A percentile compares a stretch with the other conserved stretches of the same genome.
These are phyloP conservation scores for Aspergillus felis DNA, from an alignment of 2,329 filamentous ascomycete species.

Conservation along the genomic window DNA sequence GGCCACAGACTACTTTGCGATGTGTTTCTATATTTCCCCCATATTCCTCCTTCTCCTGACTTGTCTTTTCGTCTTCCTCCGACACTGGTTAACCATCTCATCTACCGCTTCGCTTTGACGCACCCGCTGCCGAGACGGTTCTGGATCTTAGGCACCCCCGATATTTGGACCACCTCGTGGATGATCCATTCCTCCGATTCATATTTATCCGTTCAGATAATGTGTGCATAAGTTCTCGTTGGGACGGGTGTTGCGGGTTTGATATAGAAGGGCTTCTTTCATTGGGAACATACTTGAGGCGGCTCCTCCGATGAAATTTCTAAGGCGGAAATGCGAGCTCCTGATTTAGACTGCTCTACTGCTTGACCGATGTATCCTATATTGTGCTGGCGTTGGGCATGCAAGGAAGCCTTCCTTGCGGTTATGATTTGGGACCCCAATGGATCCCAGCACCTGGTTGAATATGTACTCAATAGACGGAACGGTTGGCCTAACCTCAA, in stretches of 20 bases:
- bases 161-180: background rate
- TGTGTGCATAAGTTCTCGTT: conserved; percentile 4
- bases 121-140: background rate
- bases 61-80: conserved; percentile 4
- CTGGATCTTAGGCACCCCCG: background rate
- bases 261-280: conserved; percentile 5
- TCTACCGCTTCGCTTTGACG: background rate
- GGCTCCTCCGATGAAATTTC: background rate
- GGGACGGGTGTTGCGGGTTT: background rate
- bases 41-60: conserved; percentile 7
- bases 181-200: background rate
- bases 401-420: conserved; percentile 5
- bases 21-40: conserved; percentile 1
- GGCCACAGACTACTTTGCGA: background rate
- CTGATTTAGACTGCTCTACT: background rate
- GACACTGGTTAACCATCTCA: background rate
- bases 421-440: conserved; percentile 14
- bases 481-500: conserved; percentile 6
- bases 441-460: conserved; percentile 7
- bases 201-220: conserved; percentile 3
- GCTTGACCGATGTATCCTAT: conserved; percentile 9
- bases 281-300: conserved; percentile 5
- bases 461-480: conserved; percentile 27
- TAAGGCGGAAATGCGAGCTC: background rate
- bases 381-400: conserved; percentile 13